phyloP scores from a whole-genome alignment of 169 alveolate genomes.

The Perkinsus marinus region DNA sequence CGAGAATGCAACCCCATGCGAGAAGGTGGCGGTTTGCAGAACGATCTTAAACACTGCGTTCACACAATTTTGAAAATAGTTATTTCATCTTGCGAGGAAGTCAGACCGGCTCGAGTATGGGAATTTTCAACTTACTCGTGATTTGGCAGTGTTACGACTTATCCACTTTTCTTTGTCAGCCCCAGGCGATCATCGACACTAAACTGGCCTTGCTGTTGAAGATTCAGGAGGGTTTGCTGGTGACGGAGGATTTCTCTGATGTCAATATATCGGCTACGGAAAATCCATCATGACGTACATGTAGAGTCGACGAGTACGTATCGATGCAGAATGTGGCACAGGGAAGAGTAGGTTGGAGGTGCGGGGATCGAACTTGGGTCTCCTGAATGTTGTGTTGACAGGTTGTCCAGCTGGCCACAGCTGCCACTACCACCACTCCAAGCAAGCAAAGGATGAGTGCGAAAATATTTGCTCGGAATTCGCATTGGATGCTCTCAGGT shows the following conservation, averaged over 20 bases:
- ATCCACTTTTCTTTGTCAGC: not conserved
- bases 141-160: too few species aligned
- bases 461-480: not conserved
- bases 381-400: not conserved
- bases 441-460: not conserved
- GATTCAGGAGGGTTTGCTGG: not conserved
- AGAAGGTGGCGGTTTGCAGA: too few species aligned
- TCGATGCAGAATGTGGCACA: not conserved
- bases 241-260: not conserved
- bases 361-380: not conserved
- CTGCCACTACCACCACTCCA: not conserved
- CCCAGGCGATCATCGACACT: not conserved
- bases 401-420: not conserved
- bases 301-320: not conserved
- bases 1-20: too few species aligned
- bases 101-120: too few species aligned
- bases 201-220: not conserved
- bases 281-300: not conserved
- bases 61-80: too few species aligned
- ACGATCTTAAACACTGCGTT: too few species aligned
- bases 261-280: not conserved
- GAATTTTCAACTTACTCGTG: too few species aligned
- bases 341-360: not conserved
- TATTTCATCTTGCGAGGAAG: too few species aligned
- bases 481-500: not conserved